Percentiles rank a stretch among this genome's conserved stretches.
These are phyloP conservation scores for Psilocybe cubensis DNA, from an alignment of 768 basidiomycete species.

Conservation along the genomic window DNA sequence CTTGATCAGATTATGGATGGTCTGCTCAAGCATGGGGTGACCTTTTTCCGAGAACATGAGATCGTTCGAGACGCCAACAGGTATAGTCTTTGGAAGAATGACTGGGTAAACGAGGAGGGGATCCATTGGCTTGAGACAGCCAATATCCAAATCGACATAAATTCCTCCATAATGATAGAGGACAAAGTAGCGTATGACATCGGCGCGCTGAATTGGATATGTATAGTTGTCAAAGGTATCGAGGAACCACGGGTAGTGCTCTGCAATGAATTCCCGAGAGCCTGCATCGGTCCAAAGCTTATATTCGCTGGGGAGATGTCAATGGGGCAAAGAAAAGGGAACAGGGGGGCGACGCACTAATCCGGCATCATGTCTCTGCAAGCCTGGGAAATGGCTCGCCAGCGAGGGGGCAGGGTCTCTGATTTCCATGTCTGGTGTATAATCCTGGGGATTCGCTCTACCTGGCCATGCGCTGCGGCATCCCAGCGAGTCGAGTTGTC, in stretches of 20 bases:
- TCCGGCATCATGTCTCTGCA: slow-evolving; percentile 94
- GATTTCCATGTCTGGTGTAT: slow-evolving; percentile 99
- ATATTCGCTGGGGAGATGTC: slow-evolving; percentile 70
- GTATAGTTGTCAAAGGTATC: slow-evolving; percentile 91
- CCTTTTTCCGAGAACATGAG: slow-evolving; percentile 88
- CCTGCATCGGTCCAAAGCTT: slow-evolving; percentile 95
- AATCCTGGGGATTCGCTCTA: slow-evolving; percentile 86
- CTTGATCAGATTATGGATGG: slow-evolving; percentile 87
- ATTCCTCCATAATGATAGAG: slow-evolving; percentile 94
- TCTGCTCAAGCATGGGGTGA: slow-evolving; percentile 90
- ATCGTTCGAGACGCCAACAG: slow-evolving; percentile 97
- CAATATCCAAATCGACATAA: slow-evolving; percentile 97
- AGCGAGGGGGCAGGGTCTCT: slow-evolving; percentile 78
- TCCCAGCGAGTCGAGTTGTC: slow-evolving; percentile 64
- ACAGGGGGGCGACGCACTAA: slow-evolving; percentile 69
- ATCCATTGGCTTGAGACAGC: slow-evolving; percentile 86
- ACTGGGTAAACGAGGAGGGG: slow-evolving; percentile 85
- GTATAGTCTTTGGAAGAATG: slow-evolving; percentile 93
- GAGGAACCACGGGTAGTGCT: slow-evolving; percentile 90
- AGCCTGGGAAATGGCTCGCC: slow-evolving; percentile 79
- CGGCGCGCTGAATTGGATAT: slow-evolving; percentile 93
- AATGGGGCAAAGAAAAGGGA: slow-evolving; percentile 10
- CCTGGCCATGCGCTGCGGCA: slow-evolving; percentile 58
- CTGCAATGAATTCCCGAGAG: slow-evolving; percentile 88
- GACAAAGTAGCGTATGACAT: slow-evolving; percentile 97